phyloP scores from a whole-genome alignment of 2,329 filamentous ascomycete genomes.

The Fusarium graminum region DNA sequence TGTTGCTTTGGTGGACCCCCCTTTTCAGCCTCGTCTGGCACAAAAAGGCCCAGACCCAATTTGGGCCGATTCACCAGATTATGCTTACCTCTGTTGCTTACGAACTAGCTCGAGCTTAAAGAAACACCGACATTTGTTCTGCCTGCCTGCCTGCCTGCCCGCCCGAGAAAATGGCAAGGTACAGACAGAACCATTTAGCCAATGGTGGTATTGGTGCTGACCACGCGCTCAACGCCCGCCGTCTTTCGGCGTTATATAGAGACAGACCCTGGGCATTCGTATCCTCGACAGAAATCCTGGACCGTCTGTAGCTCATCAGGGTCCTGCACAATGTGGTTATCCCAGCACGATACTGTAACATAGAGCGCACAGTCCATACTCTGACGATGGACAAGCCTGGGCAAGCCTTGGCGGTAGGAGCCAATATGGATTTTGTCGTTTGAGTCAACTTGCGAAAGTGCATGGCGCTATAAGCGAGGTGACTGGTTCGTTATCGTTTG shows the following conservation, averaged over 20 bases:
- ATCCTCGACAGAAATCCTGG: neutral
- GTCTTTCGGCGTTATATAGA: constrained; percentile 4
- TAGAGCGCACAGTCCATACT: constrained; percentile 41
- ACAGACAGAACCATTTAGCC: constrained; percentile 8
- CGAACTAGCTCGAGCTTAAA: constrained; percentile 33
- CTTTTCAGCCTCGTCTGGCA: constrained; percentile 44
- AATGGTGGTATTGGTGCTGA: constrained; percentile 5
- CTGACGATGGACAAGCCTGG: constrained; percentile 29
- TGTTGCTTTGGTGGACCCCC: constrained; percentile 27
- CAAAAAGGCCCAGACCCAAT: constrained; percentile 35
- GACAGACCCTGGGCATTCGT: constrained; percentile 1
- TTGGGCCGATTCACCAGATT: constrained; percentile 13
- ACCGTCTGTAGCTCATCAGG: constrained; percentile 12
- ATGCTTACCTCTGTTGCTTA: constrained; percentile 31
- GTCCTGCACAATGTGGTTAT: constrained; percentile 5
- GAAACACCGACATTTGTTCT: constrained; percentile 8
- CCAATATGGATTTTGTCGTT: constrained; percentile 36
- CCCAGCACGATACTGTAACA: constrained; percentile 13
- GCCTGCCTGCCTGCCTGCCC: constrained; percentile 17
- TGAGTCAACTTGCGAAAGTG: constrained; percentile 38
- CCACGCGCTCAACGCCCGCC: constrained; percentile 22
- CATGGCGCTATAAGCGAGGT: constrained; percentile 40
- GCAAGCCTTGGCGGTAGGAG: constrained; percentile 36
- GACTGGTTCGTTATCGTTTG: constrained; percentile 32
- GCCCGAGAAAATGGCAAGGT: constrained; percentile 13